Conservation (phyloP, 2,329 filamentous ascomycete species). For the Sarocladium kiliense region DNA sequence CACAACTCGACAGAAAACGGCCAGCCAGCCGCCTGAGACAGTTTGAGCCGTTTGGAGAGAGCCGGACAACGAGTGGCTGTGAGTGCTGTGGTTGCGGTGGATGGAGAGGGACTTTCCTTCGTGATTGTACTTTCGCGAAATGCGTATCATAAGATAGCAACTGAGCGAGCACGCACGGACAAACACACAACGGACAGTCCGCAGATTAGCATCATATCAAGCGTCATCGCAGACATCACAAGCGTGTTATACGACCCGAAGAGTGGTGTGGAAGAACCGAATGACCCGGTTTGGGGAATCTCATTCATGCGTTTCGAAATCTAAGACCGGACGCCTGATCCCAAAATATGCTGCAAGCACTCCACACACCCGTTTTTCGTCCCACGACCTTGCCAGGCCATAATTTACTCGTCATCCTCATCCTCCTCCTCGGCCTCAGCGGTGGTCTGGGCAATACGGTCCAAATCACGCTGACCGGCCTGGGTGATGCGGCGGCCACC, state of each 20-base stretch:
- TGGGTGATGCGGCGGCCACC: constrained; percentile 98
- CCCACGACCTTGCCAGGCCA: constrained; percentile 6
- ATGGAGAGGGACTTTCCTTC: too few relatives aligned
- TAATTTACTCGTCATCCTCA: constrained; percentile 60
- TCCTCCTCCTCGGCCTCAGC: constrained; percentile 66
- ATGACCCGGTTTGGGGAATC: constrained; percentile 32
- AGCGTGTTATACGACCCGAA: neutral
- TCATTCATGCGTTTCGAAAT: constrained; percentile 36
- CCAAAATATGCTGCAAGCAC: constrained; percentile 6
- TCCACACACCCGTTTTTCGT: constrained; percentile 5
- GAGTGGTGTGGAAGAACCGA: constrained; percentile 19
- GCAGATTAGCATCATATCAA: too few relatives aligned
- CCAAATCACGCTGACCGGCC: constrained; percentile 97
- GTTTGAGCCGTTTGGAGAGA: too few relatives aligned
- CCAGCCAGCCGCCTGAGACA: too few relatives aligned
- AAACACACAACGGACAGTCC: too few relatives aligned
- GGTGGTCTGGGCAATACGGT: constrained; percentile 84
- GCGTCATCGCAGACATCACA: neutral
- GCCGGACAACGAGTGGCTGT: too few relatives aligned
- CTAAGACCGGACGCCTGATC: constrained; percentile 36
- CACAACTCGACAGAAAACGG: too few relatives aligned
- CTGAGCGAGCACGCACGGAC: too few relatives aligned
- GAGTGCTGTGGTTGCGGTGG: too few relatives aligned
- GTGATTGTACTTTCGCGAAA: too few relatives aligned
- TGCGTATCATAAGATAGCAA: too few relatives aligned